These are phyloP conservation scores for Nematocida major DNA, from an alignment of 371 early-diverging fungal genomes.

Conservation along the genomic window DNA sequence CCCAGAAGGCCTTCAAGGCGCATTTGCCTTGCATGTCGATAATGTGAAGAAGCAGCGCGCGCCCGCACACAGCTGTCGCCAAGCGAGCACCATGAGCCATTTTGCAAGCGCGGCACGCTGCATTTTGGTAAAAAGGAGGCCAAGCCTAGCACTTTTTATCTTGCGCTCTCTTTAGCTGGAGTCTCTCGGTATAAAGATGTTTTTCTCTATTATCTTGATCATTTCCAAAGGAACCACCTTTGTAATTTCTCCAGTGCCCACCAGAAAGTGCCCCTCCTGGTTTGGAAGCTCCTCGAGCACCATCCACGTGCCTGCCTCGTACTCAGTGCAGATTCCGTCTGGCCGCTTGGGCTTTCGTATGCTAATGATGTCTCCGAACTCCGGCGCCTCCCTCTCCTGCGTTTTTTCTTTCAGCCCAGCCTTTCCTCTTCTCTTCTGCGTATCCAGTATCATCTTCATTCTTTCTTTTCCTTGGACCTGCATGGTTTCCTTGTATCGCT, in stretches of 20 bases:
- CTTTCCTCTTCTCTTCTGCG: neutral
- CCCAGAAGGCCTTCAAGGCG: no score
- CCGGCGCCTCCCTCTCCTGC: neutral
- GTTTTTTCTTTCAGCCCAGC: neutral
- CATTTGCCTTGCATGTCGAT: no score
- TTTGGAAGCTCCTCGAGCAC: neutral
- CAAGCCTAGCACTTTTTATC: no score
- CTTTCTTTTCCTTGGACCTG: neutral
- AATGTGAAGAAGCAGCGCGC: no score
- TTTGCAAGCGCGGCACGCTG: no score
- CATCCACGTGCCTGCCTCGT: neutral
- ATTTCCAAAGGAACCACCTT: neutral
- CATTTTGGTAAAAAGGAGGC: no score
- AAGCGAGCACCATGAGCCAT: no score
- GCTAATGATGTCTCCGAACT: constrained; percentile 1
- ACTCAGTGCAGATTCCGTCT: neutral
- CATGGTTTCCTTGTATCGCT: neutral
- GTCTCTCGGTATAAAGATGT: neutral
- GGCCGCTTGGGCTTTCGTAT: neutral
- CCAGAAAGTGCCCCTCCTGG: neutral
- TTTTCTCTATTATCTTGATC: neutral
- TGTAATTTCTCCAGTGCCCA: neutral
- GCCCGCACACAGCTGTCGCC: no score
- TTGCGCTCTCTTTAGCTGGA: no score
- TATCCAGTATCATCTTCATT: neutral